phyloP scores from a whole-genome alignment of 805 yeast genomes.

The Wickerhamiella sergipiensis region DNA sequence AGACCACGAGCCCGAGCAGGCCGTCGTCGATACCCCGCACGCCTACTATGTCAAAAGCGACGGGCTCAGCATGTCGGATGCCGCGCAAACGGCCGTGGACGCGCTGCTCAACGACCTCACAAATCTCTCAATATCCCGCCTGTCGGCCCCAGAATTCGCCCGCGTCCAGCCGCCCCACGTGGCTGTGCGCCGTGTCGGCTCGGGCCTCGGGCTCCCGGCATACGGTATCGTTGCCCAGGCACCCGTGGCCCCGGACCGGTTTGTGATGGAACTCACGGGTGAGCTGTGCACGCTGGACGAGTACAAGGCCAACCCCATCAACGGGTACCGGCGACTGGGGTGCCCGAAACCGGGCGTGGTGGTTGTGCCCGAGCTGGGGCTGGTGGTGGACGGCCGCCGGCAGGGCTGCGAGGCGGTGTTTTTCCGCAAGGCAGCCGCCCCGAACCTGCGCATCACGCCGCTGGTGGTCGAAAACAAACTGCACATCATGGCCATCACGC shows the following conservation, averaged over 20 bases:
- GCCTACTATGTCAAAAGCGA: slow-evolving; percentile 3
- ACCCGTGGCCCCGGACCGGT: slow-evolving; percentile 32
- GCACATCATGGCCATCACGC: slow-evolving; percentile 44
- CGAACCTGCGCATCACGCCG: slow-evolving; percentile 56
- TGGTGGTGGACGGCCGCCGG: slow-evolving; percentile 69
- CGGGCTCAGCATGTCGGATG: slow-evolving; percentile 1
- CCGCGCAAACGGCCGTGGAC: not conserved
- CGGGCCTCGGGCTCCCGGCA: slow-evolving; percentile 45
- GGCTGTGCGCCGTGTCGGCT: not conserved
- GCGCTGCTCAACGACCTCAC: not conserved
- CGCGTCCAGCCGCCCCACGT: not conserved
- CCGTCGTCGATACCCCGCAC: slow-evolving; percentile 1
- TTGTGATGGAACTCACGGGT: slow-evolving; percentile 55
- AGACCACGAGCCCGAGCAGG: not conserved
- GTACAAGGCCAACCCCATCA: slow-evolving; percentile 50
- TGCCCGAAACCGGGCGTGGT: slow-evolving; percentile 48
- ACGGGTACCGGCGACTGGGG: slow-evolving; percentile 68
- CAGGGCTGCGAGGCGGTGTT: slow-evolving; percentile 67
- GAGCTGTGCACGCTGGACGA: slow-evolving; percentile 52
- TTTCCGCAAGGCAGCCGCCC: slow-evolving; percentile 59
- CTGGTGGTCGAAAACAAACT: slow-evolving; percentile 27
- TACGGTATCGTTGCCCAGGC: slow-evolving; percentile 42
- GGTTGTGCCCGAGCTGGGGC: slow-evolving; percentile 39
- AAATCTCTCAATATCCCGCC: not conserved
- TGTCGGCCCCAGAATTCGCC: not conserved